A percentile compares a stretch with the other conserved stretches of the same genome.
Conservation (phyloP, 257 asterid genomes). For the Solanum chmielewskii region DNA sequence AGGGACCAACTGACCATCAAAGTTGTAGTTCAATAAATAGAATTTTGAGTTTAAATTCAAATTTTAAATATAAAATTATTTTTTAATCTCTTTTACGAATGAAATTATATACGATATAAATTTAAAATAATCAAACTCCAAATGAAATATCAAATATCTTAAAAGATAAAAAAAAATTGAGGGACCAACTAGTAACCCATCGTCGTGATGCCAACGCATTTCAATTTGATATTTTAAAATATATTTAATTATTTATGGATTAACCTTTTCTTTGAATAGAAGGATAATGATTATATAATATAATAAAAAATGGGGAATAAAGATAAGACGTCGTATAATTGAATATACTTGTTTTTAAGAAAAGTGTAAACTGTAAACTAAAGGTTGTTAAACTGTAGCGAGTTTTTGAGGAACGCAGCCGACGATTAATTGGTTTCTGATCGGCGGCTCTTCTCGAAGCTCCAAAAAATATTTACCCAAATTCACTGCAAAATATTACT, state of each 20-base stretch:
- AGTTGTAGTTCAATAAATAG: too few relatives aligned
- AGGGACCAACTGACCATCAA: not conserved
- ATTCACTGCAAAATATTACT: not conserved
- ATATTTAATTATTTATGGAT: not conserved
- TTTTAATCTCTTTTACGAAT: fast-evolving
- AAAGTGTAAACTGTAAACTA: not conserved
- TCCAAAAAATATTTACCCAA: not conserved
- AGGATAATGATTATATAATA: not conserved
- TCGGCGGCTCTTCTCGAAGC: not conserved
- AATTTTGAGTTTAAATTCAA: not conserved
- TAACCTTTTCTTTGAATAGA: not conserved
- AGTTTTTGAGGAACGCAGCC: not conserved
- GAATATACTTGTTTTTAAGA: not conserved
- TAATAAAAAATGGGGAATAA: not conserved
- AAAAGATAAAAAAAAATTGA: not conserved
- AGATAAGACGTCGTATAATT: not conserved
- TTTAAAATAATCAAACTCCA: too few relatives aligned
- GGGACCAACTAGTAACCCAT: not conserved
- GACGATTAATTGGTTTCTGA: not conserved
- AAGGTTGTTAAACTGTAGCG: not conserved
- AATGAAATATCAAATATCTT: too few relatives aligned
- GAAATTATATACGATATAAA: fast-evolving
- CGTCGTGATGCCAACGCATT: not conserved
- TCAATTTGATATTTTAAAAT: not conserved
- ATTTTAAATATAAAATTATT: fast-evolving